phyloP scores from a whole-genome alignment of 2,329 filamentous ascomycete genomes.

The Trichoderma hamatum region DNA sequence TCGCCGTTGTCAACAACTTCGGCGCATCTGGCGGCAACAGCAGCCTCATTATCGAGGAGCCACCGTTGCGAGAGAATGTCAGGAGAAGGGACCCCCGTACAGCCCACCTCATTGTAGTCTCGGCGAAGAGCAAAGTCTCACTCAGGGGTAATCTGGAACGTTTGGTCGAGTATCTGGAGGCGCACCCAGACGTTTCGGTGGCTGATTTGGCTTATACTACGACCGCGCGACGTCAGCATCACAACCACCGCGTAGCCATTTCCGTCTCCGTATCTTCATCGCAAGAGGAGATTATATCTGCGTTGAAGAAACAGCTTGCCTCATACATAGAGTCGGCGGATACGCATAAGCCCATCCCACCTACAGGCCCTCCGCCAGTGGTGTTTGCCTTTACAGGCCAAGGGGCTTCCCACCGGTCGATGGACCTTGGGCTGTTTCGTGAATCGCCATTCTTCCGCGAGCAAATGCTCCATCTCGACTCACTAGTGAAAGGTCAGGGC shows the following conservation, averaged over 20 bases:
- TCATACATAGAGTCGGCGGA: neutral
- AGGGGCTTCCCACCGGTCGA: constrained; percentile 41
- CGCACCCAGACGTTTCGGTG: constrained; percentile 55
- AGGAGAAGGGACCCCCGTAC: neutral
- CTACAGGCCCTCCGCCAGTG: neutral
- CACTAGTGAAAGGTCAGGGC: constrained; percentile 36
- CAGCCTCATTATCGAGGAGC: constrained; percentile 65
- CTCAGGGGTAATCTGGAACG: neutral
- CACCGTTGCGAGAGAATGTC: constrained; percentile 61
- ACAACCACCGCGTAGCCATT: constrained; percentile 22
- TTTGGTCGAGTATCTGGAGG: constrained; percentile 42
- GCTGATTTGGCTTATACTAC: constrained; percentile 56
- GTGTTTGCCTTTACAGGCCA: constrained; percentile 52
- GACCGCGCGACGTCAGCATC: constrained; percentile 34
- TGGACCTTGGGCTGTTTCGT: constrained; percentile 42
- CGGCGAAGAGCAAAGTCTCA: neutral
- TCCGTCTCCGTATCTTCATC: neutral
- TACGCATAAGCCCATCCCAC: neutral
- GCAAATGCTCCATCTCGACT: constrained; percentile 40
- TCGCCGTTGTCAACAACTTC: constrained; percentile 53
- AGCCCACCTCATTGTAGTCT: neutral
- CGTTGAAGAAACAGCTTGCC: neutral
- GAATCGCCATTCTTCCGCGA: constrained; percentile 39
- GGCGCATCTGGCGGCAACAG: constrained; percentile 60
- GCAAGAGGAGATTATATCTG: neutral